phyloP scores from a whole-genome alignment of 2,329 filamentous ascomycete species.

The Mariannaea sp. region DNA sequence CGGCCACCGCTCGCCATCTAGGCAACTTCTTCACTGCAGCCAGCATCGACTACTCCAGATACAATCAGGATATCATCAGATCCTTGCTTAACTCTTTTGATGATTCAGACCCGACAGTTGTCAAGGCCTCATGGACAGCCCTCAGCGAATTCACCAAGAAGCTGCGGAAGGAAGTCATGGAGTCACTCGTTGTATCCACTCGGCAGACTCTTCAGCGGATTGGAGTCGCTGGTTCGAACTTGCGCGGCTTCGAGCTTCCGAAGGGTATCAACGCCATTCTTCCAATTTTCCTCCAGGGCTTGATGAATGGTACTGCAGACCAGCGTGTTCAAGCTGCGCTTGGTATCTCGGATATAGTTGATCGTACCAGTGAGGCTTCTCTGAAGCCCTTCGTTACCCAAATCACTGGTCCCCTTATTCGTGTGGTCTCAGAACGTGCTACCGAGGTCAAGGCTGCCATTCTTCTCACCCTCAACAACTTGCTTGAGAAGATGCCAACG shows the following conservation, averaged over 20 bases:
- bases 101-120: conserved; percentile 79
- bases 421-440: conserved; percentile 94
- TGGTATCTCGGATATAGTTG: conserved; percentile 93
- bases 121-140: conserved; percentile 88
- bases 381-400: conserved; percentile 96
- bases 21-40: conserved; percentile 83
- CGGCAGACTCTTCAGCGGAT: conserved; percentile 85
- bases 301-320: conserved; percentile 94
- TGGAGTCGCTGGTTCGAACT: conserved; percentile 80
- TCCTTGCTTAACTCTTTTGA: conserved; percentile 90
- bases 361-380: conserved; percentile 84
- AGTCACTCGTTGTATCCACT: conserved; percentile 84
- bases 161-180: conserved; percentile 97
- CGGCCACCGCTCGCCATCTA: conserved; percentile 77
- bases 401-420: conserved; percentile 95
- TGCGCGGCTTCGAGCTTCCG: conserved; percentile 87
- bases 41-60: conserved; percentile 88
- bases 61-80: conserved; percentile 94
- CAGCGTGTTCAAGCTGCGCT: conserved; percentile 91
- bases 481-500: conserved; percentile 94
- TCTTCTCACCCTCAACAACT: conserved; percentile 88
- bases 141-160: conserved; percentile 86
- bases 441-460: conserved; percentile 97
- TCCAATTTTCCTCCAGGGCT: conserved; percentile 94
- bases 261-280: conserved; percentile 97